phyloP scores from a whole-genome alignment of 306 rosid genomes.

The Spatholobus suberectus region DNA sequence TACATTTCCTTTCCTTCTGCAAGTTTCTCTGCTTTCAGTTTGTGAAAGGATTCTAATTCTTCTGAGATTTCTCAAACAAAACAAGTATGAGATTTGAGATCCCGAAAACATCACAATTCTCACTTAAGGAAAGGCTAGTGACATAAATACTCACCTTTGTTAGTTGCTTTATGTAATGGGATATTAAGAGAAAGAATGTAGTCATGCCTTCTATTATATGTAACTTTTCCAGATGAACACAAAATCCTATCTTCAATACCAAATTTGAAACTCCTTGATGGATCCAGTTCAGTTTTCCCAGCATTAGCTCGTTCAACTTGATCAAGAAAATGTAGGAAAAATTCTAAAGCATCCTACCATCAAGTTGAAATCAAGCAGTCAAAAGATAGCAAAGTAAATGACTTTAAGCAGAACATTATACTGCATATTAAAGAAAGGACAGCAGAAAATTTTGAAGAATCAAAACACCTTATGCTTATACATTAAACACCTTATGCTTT shows the following conservation, averaged over 20 bases:
- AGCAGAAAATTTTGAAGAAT: constrained; percentile 1
- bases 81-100: constrained; percentile 36
- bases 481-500: background rate
- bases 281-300: constrained; percentile 74
- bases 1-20: constrained; percentile 92
- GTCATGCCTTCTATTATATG: constrained; percentile 85
- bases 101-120: constrained; percentile 3
- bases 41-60: constrained; percentile 77
- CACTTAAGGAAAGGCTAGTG: constrained; percentile 21
- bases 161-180: constrained; percentile 85
- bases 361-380: constrained; percentile 33
- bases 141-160: constrained; percentile 63
- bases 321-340: constrained; percentile 93
- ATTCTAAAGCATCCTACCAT: constrained; percentile 94
- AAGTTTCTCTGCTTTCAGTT: constrained; percentile 73
- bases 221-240: constrained; percentile 97
- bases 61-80: constrained; percentile 62
- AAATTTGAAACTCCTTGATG: constrained; percentile 89
- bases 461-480: background rate
- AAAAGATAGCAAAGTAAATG: constrained; percentile 28
- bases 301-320: constrained; percentile 84
- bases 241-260: constrained; percentile 93
- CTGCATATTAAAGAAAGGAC: background rate
- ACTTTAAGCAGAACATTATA: constrained; percentile 21
- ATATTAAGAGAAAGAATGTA: constrained; percentile 91